Conservation (phyloP, 2,329 filamentous ascomycete species). For the Trichoderma arundinaceum region DNA sequence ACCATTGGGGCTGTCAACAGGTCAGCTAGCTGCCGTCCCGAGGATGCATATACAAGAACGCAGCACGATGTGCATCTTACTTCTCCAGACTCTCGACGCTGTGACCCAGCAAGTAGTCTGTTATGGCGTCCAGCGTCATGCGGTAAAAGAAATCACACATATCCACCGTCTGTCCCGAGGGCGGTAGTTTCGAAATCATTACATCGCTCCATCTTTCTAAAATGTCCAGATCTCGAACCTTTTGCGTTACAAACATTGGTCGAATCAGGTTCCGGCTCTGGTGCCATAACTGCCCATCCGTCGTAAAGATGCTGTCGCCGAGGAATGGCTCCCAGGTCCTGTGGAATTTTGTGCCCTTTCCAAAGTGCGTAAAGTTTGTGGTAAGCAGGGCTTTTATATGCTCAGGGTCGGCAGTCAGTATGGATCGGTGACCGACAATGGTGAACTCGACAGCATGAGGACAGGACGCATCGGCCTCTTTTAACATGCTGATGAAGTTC, state of each 20-base stretch:
- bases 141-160: conserved; percentile 80
- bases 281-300: conserved; percentile 81
- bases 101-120: conserved; percentile 79
- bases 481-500: conserved; percentile 31
- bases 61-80: neutral
- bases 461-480: conserved; percentile 10
- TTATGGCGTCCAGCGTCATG: conserved; percentile 82
- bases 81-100: conserved; percentile 32
- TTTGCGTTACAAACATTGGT: conserved; percentile 85
- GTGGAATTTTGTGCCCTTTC: conserved; percentile 79
- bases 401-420: conserved; percentile 82
- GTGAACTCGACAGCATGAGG: conserved; percentile 56
- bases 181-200: conserved; percentile 33
- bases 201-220: conserved; percentile 61
- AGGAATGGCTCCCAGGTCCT: conserved; percentile 76
- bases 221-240: conserved; percentile 78
- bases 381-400: conserved; percentile 93
- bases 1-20: conserved; percentile 57
- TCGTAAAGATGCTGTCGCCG: conserved; percentile 77
- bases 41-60: neutral
- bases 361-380: conserved; percentile 82
- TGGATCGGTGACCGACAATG: conserved; percentile 61
- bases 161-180: conserved; percentile 65
- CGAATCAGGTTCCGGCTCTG: conserved; percentile 77
- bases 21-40: neutral